phyloP scores from a whole-genome alignment of 2,329 filamentous ascomycete genomes.

The Trichophyton rubrum region DNA sequence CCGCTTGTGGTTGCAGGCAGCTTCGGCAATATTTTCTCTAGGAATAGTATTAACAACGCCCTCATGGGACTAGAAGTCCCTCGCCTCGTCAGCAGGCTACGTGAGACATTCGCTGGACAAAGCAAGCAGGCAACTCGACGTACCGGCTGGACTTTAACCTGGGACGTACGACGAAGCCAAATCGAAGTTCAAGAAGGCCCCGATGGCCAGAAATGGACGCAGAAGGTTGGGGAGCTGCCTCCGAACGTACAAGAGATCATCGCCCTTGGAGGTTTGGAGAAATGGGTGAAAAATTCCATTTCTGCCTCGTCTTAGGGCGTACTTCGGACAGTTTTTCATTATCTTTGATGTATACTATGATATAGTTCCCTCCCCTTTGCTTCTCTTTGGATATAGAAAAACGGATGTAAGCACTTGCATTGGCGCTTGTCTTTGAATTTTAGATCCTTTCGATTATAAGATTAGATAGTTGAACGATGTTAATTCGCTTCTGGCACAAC shows the following conservation, averaged over 20 bases:
- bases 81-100: slow-evolving; percentile 22
- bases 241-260: slow-evolving; percentile 81
- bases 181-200: slow-evolving; percentile 60
- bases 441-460: neutral
- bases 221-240: slow-evolving; percentile 72
- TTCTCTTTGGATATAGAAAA: neutral
- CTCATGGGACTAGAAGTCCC: slow-evolving; percentile 29
- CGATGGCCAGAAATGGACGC: slow-evolving; percentile 55
- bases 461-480: neutral
- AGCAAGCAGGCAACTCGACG: slow-evolving; percentile 53
- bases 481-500: neutral
- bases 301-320: neutral
- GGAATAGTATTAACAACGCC: slow-evolving; percentile 40
- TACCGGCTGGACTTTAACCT: slow-evolving; percentile 71
- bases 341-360: neutral
- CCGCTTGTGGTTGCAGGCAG: slow-evolving; percentile 68
- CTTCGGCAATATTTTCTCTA: slow-evolving; percentile 71
- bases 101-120: slow-evolving; percentile 27
- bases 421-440: neutral
- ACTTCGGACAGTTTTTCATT: neutral
- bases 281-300: slow-evolving; percentile 67
- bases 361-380: no score
- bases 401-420: neutral
- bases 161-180: slow-evolving; percentile 63
- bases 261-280: slow-evolving; percentile 62